Percentiles rank a stretch among this genome's conserved stretches.
These are phyloP conservation scores for Picocystis sp. DNA, from an alignment of 163 green algal species.

Conservation along the genomic window DNA sequence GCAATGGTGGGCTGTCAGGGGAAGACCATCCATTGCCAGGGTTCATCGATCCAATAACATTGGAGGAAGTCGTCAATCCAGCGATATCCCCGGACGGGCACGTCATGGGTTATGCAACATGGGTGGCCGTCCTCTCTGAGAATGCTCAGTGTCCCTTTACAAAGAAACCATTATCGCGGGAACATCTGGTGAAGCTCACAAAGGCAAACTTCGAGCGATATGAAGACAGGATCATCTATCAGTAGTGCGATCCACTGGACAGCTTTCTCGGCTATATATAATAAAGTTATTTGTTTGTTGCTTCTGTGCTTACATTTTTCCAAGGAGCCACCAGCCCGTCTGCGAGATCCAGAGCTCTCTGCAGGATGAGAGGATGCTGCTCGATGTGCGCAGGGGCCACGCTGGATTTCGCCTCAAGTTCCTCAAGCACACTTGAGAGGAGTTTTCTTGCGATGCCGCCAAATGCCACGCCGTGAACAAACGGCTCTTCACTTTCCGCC, in stretches of 20 bases:
- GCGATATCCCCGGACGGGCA: slow-evolving; percentile 60
- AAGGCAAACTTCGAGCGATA: slow-evolving; percentile 4
- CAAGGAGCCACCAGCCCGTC: no score
- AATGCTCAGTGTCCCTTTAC: slow-evolving; percentile 19
- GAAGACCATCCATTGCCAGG: slow-evolving; percentile 50
- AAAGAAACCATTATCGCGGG: slow-evolving; percentile 3
- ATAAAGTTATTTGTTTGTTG: no score
- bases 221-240: not conserved
- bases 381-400: no score
- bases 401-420: no score
- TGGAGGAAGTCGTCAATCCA: slow-evolving; percentile 59
- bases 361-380: no score
- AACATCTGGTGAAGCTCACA: slow-evolving; percentile 2
- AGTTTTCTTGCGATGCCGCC: no score
- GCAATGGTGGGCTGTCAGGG: not conserved
- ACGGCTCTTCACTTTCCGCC: no score
- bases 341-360: no score
- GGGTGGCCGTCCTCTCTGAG: slow-evolving; percentile 12
- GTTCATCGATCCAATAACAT: slow-evolving; percentile 63
- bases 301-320: no score
- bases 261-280: no score
- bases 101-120: slow-evolving; percentile 20
- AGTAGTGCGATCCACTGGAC: not conserved
- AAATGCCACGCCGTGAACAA: no score
- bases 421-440: no score